phyloP scores from a whole-genome alignment of 2,329 filamentous ascomycete genomes.

The Malbranchea cinnamomea region DNA sequence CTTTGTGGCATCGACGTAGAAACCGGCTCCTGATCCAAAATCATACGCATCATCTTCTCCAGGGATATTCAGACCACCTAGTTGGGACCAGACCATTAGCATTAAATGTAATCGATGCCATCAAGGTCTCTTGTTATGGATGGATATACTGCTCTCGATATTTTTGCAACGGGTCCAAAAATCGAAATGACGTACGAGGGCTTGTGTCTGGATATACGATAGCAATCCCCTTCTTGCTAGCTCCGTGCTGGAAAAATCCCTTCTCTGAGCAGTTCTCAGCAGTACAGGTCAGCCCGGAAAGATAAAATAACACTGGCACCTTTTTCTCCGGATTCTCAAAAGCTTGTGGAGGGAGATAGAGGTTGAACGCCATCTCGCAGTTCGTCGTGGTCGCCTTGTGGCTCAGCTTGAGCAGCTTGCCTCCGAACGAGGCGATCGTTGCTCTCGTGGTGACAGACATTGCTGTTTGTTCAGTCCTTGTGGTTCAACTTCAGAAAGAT shows the following conservation, averaged over 20 bases:
- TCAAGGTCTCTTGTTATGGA: too few species aligned
- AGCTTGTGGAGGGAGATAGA: slow-evolving; percentile 72
- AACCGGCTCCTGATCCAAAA: slow-evolving; percentile 82
- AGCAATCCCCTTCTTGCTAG: slow-evolving; percentile 70
- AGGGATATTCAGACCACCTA: slow-evolving; percentile 59
- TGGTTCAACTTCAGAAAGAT: slow-evolving; percentile 49
- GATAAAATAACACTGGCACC: slow-evolving; percentile 78
- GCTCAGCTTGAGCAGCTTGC: slow-evolving; percentile 84
- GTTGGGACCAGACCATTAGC: too few species aligned
- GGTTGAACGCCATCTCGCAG: slow-evolving; percentile 83
- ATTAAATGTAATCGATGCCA: not conserved
- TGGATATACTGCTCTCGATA: too few species aligned
- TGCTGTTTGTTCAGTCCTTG: not conserved
- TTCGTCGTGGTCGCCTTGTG: slow-evolving; percentile 66
- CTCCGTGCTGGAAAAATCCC: slow-evolving; percentile 82
- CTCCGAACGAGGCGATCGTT: slow-evolving; percentile 81
- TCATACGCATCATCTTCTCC: slow-evolving; percentile 83
- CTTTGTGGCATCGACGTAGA: slow-evolving; percentile 78
- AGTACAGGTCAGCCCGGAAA: slow-evolving; percentile 88
- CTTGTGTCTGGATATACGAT: slow-evolving; percentile 91
- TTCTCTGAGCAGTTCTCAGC: slow-evolving; percentile 64
- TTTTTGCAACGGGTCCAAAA: not conserved
- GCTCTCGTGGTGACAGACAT: slow-evolving; percentile 86
- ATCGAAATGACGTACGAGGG: slow-evolving; percentile 44
- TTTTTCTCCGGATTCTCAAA: slow-evolving; percentile 38